These are phyloP conservation scores for Rhododendron kiyosumense DNA, from an alignment of 148 eudicot species.

Conservation along the genomic window DNA sequence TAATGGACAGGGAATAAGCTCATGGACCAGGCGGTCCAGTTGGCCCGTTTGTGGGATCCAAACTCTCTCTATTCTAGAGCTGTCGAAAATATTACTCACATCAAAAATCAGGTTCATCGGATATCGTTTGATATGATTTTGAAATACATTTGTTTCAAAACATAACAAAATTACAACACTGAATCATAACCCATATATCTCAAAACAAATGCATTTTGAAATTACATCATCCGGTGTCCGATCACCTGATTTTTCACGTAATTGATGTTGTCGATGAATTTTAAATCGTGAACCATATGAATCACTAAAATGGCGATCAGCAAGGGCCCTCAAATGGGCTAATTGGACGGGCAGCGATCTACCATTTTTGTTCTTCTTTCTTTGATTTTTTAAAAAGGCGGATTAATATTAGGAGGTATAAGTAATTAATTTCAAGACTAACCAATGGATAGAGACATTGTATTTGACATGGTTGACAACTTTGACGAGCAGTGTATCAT, in stretches of 20 bases:
- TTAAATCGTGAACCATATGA: too few species aligned
- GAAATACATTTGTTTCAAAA: background rate
- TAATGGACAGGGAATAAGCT: background rate
- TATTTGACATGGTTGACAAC: constrained; percentile 24
- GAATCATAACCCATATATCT: background rate
- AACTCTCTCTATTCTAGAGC: too few species aligned
- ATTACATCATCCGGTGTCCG: background rate
- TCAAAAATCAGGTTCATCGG: background rate
- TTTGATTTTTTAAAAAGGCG: background rate
- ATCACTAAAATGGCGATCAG: background rate
- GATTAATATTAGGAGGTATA: too few species aligned
- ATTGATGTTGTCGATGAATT: background rate
- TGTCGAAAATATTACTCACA: too few species aligned
- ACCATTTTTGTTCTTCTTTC: background rate
- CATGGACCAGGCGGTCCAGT: too few species aligned
- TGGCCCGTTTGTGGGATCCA: too few species aligned
- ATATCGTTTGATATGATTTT: too few species aligned
- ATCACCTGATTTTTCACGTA: background rate
- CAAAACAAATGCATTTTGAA: background rate
- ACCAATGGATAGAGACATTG: constrained; percentile 24
- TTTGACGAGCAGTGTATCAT: constrained; percentile 17
- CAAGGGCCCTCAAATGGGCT: background rate
- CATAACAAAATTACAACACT: background rate
- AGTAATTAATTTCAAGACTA: background rate
- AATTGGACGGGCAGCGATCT: background rate